Base-by-base conservation (phyloP, 371 early-diverging fungal genomes). In the Zancudomyces culisetae region DNA sequence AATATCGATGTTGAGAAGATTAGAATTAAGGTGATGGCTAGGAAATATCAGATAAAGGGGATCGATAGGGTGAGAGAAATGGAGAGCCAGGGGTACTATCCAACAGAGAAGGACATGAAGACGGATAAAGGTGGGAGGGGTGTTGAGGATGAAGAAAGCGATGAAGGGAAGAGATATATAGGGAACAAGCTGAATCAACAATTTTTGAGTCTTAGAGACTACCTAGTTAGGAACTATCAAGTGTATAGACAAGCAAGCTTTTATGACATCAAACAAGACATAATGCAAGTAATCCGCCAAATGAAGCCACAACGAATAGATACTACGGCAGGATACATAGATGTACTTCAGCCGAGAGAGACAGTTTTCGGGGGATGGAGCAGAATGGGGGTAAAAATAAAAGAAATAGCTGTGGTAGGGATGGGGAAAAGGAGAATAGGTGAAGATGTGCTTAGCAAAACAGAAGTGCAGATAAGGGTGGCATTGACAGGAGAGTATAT, bases 161-260 rank as follows among this genome's bases (percentile, higher is more conserved):
- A n/a, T n/a, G n/a, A n/a, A n/a, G n/a, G n/a, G n/a, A n/a, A n/a
- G n/a, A n/a, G n/a, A n/a, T n/a, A n/a, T n/a, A n/a, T n/a, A n/a
- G n/a, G n/a, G n/a, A 35, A 15, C 35, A 90, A 91, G 55, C 72
- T 97, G 40, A 84, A 83, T 51, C 69, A 95, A 24, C 98, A 97
- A 64, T 97, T 83, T 61, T 69, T 97, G 61, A 85, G 92, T 0
- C 57, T 90, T 18, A 79, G 80, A 55, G 98, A 97, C 59, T 93
- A 93, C 61, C 64, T 96, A 27, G 64, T 78, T 23, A 77, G 98
- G 40, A 83, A 87, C 55, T 83, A 85, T 49, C 74, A 74, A n/a
- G 71, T 97, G 21, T 82, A 80, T 69, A 77, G 77, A 13, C 57
- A 86, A 20, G 90, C 94, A 60, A 74, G 75, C 49, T 73, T 76